Conservation (phyloP, 768 basidiomycete species). For the Kwoniella mangroviensis region DNA sequence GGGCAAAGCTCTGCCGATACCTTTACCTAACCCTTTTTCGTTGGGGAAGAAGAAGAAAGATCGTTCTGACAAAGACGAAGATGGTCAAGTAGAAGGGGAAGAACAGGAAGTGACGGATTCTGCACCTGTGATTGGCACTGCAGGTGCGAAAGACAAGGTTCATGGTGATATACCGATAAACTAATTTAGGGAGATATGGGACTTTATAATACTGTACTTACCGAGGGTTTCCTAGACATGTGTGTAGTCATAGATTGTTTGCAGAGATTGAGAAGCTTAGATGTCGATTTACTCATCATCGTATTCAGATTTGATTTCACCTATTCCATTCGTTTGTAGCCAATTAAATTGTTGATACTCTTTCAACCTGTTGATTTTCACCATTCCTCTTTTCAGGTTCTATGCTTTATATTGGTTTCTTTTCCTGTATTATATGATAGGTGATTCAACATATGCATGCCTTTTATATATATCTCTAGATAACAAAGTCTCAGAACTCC, state of each 20-base stretch:
- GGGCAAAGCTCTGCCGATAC: constrained; percentile 19
- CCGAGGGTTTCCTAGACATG: neutral
- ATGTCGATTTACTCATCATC: neutral
- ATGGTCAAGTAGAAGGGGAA: neutral
- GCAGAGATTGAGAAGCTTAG: neutral
- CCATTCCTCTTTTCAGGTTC: neutral
- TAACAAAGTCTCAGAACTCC: neutral
- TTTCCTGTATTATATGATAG: neutral
- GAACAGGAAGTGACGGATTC: neutral
- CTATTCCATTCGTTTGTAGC: neutral
- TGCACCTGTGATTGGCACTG: constrained; percentile 1
- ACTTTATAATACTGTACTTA: neutral
- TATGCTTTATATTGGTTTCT: neutral
- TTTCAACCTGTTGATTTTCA: neutral
- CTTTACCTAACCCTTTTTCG: constrained; percentile 12
- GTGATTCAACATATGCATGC: neutral
- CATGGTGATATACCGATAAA: constrained; percentile 6
- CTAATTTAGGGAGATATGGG: neutral
- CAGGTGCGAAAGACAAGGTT: constrained; percentile 2
- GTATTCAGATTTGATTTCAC: neutral
- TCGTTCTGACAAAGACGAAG: neutral
- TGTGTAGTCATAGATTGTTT: neutral
- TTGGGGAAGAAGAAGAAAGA: constrained; percentile 21
- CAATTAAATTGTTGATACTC: neutral
- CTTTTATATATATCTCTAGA: constrained; percentile 1